Conservation (phyloP, 108 stramenopile species). For the Nitzschia inconspicua region DNA sequence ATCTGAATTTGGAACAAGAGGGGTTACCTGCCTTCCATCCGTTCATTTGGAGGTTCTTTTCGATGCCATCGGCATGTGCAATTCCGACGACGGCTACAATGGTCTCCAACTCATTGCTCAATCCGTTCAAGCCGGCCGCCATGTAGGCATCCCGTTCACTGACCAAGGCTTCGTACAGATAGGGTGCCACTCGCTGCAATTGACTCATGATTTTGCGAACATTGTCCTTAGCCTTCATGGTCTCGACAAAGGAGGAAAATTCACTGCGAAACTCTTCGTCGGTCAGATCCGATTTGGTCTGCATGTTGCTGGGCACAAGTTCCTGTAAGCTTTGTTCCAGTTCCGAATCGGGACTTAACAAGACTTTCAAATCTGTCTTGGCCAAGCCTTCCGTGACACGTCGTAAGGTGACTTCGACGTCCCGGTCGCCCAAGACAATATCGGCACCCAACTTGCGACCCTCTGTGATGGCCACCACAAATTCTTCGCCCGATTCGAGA, state of each 20-base stretch:
- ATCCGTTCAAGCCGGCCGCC: conserved; percentile 61
- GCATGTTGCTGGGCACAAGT: conserved; percentile 9
- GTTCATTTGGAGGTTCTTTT: conserved; percentile 41
- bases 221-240: conserved; percentile 42
- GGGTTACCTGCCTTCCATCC: conserved; percentile 50
- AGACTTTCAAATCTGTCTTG: conserved; percentile 52
- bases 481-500: conserved; percentile 73
- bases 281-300: not conserved
- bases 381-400: conserved; percentile 58
- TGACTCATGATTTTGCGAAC: conserved; percentile 50
- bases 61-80: conserved; percentile 74
- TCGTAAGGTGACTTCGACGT: conserved; percentile 68
- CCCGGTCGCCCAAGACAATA: conserved; percentile 74
- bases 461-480: conserved; percentile 59
- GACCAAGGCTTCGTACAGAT: conserved; percentile 66
- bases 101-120: conserved; percentile 39
- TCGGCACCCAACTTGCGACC: conserved; percentile 53
- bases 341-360: conserved; percentile 44
- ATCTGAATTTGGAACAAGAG: conserved; percentile 2
- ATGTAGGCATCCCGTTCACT: conserved; percentile 78
- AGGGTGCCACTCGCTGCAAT: conserved; percentile 53
- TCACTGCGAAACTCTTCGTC: conserved; percentile 36
- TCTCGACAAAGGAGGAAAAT: conserved; percentile 58
- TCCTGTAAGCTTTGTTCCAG: conserved; percentile 43
- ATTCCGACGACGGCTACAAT: conserved; percentile 76